phyloP scores from a whole-genome alignment of 2,329 filamentous ascomycete species.

The Fusarium acutatum region DNA sequence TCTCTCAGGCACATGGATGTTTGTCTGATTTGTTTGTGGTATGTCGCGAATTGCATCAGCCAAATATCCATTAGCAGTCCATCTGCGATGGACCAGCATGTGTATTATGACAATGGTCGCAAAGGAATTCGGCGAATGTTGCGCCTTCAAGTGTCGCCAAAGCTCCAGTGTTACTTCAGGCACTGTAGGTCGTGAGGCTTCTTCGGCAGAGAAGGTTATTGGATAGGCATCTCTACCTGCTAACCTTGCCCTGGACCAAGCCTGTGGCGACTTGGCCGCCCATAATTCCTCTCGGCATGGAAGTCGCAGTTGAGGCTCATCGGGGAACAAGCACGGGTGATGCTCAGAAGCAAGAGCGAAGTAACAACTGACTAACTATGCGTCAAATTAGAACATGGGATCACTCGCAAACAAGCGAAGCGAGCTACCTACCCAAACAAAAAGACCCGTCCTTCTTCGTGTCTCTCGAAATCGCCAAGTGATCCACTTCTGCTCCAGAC shows the following conservation, averaged over 20 bases:
- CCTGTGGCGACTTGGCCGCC: neutral
- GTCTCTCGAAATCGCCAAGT: neutral
- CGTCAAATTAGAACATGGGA: neutral
- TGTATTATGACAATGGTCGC: neutral
- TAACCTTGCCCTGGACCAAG: neutral
- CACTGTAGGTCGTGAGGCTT: neutral
- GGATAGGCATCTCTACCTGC: rapidly evolving
- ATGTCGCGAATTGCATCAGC: neutral
- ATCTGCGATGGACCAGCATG: neutral
- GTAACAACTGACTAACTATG: neutral
- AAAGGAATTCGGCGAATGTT: neutral
- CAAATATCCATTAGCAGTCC: neutral
- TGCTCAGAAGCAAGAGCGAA: neutral
- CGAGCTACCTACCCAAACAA: neutral
- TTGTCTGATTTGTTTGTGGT: neutral
- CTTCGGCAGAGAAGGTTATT: neutral
- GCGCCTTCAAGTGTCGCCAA: neutral
- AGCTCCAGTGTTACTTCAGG: neutral
- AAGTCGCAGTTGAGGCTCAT: neutral
- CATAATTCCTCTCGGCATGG: neutral
- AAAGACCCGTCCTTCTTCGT: neutral
- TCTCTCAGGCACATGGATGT: neutral
- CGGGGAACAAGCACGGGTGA: neutral
- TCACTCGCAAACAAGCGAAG: rapidly evolving
- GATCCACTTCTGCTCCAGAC: neutral